Evolutionary conservation across 805 yeast genomes (phyloP).

Genomic region (Nakazawaea sp.): DNA sequence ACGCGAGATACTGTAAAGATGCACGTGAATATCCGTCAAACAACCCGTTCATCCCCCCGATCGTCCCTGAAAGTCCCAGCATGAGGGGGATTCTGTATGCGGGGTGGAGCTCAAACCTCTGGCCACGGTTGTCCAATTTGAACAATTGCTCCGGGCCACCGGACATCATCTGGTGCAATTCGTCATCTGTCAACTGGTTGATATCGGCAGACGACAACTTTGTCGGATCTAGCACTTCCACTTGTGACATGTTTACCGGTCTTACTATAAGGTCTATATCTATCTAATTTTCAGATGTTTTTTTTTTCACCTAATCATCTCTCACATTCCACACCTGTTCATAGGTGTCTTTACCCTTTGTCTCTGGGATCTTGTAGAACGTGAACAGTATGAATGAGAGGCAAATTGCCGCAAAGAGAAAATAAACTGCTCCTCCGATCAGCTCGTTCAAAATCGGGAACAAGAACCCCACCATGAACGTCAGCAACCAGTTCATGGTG

Average conservation of each 20-base stretch:
- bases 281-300: neutral
- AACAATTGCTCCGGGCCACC: neutral
- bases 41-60: slow-evolving; percentile 51
- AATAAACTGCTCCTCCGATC: slow-evolving; percentile 76
- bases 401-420: slow-evolving; percentile 60
- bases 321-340: slow-evolving; percentile 55
- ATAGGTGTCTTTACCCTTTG: slow-evolving; percentile 57
- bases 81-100: slow-evolving; percentile 35
- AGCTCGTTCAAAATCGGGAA: slow-evolving; percentile 67
- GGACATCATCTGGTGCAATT: neutral
- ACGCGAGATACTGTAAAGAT: slow-evolving; percentile 60
- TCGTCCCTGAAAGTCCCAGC: slow-evolving; percentile 28
- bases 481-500: slow-evolving; percentile 84
- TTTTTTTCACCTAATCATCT: neutral
- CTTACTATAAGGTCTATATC: too few relatives aligned
- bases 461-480: slow-evolving; percentile 70
- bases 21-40: slow-evolving; percentile 49
- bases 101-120: slow-evolving; percentile 47
- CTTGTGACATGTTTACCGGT: neutral
- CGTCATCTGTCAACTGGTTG: slow-evolving; percentile 7
- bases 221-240: neutral
- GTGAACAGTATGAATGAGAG: slow-evolving; percentile 42
- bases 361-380: slow-evolving; percentile 56
- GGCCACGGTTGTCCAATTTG: slow-evolving; percentile 11
- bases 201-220: slow-evolving; percentile 1